Evolutionary conservation across 257 asterid genomes (phyloP).

Genomic region (Solanum dulcamara): DNA sequence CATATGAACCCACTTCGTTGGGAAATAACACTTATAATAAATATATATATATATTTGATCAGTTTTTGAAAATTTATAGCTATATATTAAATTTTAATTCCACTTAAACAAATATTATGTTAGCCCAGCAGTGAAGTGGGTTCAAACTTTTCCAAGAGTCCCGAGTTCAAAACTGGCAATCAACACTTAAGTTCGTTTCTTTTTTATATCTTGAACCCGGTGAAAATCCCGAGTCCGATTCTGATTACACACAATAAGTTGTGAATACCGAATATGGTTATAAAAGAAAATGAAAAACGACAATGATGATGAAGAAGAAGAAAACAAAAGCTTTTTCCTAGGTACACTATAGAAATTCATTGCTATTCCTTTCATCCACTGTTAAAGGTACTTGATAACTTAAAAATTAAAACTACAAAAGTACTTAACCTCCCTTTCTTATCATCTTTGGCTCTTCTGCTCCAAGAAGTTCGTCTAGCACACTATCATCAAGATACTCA

Average conservation of each 20-base stretch:
- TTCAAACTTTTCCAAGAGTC: too few relatives aligned
- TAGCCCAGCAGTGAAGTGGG: too few relatives aligned
- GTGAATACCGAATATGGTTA: not conserved
- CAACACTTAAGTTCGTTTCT: too few relatives aligned
- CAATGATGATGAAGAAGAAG: not conserved
- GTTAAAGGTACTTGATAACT: not conserved
- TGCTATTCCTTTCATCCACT: not conserved
- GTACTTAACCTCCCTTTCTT: not conserved
- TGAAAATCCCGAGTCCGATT: too few relatives aligned
- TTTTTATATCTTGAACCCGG: too few relatives aligned
- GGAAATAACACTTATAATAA: too few relatives aligned
- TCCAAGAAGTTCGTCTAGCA: not conserved
- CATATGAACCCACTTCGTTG: too few relatives aligned
- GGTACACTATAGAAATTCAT: not conserved
- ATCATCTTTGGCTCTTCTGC: not conserved
- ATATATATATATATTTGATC: too few relatives aligned
- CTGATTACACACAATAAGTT: not conserved
- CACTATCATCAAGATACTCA: conserved; percentile 1
- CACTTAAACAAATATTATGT: too few relatives aligned
- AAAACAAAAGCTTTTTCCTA: not conserved
- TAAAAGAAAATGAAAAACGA: not conserved
- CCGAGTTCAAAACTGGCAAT: too few relatives aligned
- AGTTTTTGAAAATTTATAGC: too few relatives aligned
- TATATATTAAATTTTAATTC: too few relatives aligned
- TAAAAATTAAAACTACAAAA: not conserved